Base-by-base conservation (phyloP, 2,329 filamentous ascomycete genomes). In the Diaporthe velutina region DNA sequence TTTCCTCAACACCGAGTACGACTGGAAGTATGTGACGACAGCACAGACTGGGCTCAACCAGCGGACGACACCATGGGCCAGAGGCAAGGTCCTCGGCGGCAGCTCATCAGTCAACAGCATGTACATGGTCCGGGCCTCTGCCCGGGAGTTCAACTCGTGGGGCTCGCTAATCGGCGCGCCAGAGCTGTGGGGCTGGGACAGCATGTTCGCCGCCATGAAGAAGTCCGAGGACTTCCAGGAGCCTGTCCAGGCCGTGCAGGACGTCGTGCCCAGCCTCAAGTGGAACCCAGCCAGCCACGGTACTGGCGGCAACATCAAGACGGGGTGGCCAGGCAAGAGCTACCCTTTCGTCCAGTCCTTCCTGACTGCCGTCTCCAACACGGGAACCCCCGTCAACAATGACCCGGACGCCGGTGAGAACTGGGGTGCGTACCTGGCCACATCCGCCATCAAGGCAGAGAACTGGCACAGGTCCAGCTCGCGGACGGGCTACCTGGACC, bases 381-480 rank as follows among this genome's bases (percentile, higher is more conserved):
- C 60, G 25, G 70, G 70, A 45, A 72, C 57, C 17, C 57, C 70
- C 25, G 22, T 64, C 33, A 42, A 38, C 57, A 7, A 22, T 17
- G 70, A 72, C 48, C 70, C 70, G 19, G 70, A 72, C 35, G 48
- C 70, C 6, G 70, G 70, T 12, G 70, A 72, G 13, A 25, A 48
- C 25, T 72, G 70, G 70, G 70, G 70, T 10, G 70, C 70, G 4
- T 72, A 45, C 57, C 57, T 72, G 70, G 70, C 70, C 33, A 72
- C 70, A 0, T 72, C 70, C 2, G 45, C 57, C 33, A 72, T 72
- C 70, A 72, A 72, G n/a, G 9, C n/a, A 4, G 5, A 72, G 57
- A 55, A 25, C 45, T 72, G 70, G 70, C 70, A 72, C 13, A 55
- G 70, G 35, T 72, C 57, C n/a, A 72, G 70, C 73, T 74, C 73